phyloP scores from a whole-genome alignment of 768 basidiomycete genomes.

The Lanmaoa pseudosensibilis region DNA sequence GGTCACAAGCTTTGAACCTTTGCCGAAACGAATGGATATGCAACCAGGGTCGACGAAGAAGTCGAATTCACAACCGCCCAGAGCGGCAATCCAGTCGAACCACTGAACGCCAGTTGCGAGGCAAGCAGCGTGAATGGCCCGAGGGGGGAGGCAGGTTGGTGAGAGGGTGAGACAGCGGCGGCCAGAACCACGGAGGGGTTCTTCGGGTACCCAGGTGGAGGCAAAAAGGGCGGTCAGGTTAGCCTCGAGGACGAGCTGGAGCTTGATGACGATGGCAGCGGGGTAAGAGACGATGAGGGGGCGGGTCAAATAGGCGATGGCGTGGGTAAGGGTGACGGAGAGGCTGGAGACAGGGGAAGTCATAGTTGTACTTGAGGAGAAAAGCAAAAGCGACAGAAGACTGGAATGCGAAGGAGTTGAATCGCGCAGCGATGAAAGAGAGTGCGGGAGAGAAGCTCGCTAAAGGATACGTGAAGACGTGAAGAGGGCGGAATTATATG shows the following conservation, averaged over 20 bases:
- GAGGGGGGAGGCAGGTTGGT: constrained; percentile 66
- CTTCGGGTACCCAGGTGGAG: constrained; percentile 60
- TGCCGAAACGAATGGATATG: constrained; percentile 64
- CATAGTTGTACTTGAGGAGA: constrained; percentile 13
- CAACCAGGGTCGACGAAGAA: constrained; percentile 80
- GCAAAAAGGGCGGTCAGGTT: constrained; percentile 72
- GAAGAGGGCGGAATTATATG: constrained; percentile 10
- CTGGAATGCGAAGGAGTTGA: constrained; percentile 22
- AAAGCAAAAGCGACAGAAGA: constrained; percentile 6
- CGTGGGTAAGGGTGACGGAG: constrained; percentile 68
- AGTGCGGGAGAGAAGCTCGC: constrained; percentile 26
- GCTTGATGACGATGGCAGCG: constrained; percentile 62
- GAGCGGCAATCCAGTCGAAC: constrained; percentile 74
- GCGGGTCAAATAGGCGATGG: constrained; percentile 70
- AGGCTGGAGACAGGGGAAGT: constrained; percentile 48
- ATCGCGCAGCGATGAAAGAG: constrained; percentile 36
- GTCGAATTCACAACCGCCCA: constrained; percentile 73
- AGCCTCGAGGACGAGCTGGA: constrained; percentile 69
- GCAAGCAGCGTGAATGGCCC: constrained; percentile 70
- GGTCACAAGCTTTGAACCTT: constrained; percentile 49
- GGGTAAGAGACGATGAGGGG: constrained; percentile 59
- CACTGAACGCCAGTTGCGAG: constrained; percentile 69
- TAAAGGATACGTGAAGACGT: constrained; percentile 30
- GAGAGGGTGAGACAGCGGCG: constrained; percentile 76
- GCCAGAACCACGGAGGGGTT: constrained; percentile 67